Evolutionary conservation across 805 yeast species (phyloP).

Genomic region (Candida andamanensis): DNA sequence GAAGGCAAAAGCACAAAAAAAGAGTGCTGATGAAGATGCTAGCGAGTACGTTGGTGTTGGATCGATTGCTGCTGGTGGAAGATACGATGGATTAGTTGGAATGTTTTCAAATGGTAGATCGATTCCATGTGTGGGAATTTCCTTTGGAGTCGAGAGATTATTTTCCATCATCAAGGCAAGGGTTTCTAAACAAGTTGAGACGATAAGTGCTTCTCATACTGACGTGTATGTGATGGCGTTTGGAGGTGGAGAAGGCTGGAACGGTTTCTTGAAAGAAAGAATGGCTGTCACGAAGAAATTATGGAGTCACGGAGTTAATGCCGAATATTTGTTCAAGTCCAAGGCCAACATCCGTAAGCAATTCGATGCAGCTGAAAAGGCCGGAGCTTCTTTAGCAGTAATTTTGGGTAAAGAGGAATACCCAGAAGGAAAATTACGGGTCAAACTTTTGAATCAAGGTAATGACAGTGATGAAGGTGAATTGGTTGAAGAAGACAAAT

Average conservation of each 20-base stretch:
- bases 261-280: slow-evolving; percentile 86
- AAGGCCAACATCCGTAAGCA: slow-evolving; percentile 95
- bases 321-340: slow-evolving; percentile 87
- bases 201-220: slow-evolving; percentile 78
- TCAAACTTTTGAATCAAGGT: slow-evolving; percentile 86
- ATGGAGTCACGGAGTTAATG: slow-evolving; percentile 85
- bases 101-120: slow-evolving; percentile 92
- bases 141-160: slow-evolving; percentile 94
- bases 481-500: slow-evolving; percentile 55
- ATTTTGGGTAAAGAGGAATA: slow-evolving; percentile 95
- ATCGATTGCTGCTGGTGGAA: slow-evolving; percentile 98
- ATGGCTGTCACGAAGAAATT: slow-evolving; percentile 77
- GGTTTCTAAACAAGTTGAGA: slow-evolving; percentile 50
- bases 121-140: slow-evolving; percentile 95
- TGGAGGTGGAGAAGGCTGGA: slow-evolving; percentile 97
- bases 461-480: slow-evolving; percentile 83
- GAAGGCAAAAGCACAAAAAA: slow-evolving; percentile 23
- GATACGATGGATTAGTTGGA: slow-evolving; percentile 94
- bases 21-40: slow-evolving; percentile 58
- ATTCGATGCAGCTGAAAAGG: slow-evolving; percentile 94
- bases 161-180: slow-evolving; percentile 85
- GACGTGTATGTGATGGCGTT: slow-evolving; percentile 96
- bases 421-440: slow-evolving; percentile 73
- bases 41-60: slow-evolving; percentile 97
- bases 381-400: slow-evolving; percentile 86